Percentiles rank a stretch among this genome's conserved stretches.
phyloP scores from a whole-genome alignment of 176 grass and related monocot species.

The Musa acuminata region DNA sequence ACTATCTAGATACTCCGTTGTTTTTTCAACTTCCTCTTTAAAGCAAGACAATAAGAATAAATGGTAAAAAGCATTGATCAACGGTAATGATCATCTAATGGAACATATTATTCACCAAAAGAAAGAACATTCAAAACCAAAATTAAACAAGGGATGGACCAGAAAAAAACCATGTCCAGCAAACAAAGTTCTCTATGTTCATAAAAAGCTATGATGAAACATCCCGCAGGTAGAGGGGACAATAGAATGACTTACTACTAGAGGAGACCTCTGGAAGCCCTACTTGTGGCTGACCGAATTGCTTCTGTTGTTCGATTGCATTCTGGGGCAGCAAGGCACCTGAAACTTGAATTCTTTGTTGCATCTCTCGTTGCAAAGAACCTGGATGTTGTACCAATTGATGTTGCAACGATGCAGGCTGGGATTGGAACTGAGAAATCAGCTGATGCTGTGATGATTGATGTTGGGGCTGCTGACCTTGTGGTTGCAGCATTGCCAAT shows the following conservation, averaged over 20 bases:
- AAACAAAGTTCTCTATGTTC: no score
- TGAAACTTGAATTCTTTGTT: conserved; percentile 54
- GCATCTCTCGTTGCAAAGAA: conserved; percentile 26
- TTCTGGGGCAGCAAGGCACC: conserved; percentile 57
- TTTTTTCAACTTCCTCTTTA: no score
- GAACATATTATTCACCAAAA: no score
- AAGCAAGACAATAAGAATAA: no score
- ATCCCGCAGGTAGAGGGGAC: no score
- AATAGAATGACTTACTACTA: conserved; percentile 54
- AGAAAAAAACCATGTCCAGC: no score
- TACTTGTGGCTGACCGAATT: conserved; percentile 48
- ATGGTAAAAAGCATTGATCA: no score
- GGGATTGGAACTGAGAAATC: conserved; percentile 54
- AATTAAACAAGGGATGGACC: no score
- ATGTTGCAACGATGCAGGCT: conserved; percentile 46
- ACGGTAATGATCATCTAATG: no score
- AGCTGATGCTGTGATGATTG: conserved; percentile 69
- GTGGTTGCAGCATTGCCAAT: conserved; percentile 44
- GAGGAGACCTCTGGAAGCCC: conserved; percentile 74
- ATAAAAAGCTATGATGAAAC: no score
- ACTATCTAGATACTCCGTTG: no score
- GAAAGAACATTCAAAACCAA: no score
- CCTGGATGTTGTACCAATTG: conserved; percentile 39
- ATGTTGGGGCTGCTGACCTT: conserved; percentile 55
- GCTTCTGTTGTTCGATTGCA: conserved; percentile 54